These are phyloP conservation scores for Nepenthes mirabilis DNA, from an alignment of 148 eudicot genomes.

Conservation along the genomic window DNA sequence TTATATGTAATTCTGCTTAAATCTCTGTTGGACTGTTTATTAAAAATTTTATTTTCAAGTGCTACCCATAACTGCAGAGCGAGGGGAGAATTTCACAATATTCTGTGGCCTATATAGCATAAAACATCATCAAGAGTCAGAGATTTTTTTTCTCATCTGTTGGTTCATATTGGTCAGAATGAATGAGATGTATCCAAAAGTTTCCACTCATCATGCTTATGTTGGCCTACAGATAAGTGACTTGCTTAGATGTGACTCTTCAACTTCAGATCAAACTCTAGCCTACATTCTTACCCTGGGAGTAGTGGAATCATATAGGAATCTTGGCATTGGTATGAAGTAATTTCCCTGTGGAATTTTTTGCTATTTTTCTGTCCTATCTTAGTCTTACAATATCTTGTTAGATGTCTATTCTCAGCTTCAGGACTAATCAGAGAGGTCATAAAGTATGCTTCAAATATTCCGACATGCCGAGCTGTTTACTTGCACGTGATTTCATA, in stretches of 20 bases:
- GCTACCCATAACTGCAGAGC: too few relatives aligned
- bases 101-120: too few relatives aligned
- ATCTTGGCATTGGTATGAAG: constrained; percentile 71
- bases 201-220: neutral
- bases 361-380: constrained; percentile 5
- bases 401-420: constrained; percentile 38
- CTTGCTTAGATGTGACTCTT: constrained; percentile 52
- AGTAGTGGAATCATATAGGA: constrained; percentile 82
- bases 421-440: constrained; percentile 71
- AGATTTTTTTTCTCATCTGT: too few relatives aligned
- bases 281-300: constrained; percentile 88
- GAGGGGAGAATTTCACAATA: too few relatives aligned
- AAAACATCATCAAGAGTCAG: neutral
- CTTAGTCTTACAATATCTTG: neutral
- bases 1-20: too few relatives aligned
- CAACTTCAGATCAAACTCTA: constrained; percentile 55
- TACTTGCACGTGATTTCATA: constrained; percentile 92
- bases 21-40: too few relatives aligned
- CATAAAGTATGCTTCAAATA: constrained; percentile 61
- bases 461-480: constrained; percentile 65
- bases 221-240: constrained; percentile 56
- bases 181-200: neutral
- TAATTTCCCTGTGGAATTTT: constrained; percentile 1
- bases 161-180: neutral
- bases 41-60: too few relatives aligned